A percentile compares a stretch with the other conserved stretches of the same genome.
Evolutionary conservation across 2,329 filamentous ascomycete species (phyloP).

Genomic region (Xylariaceae sp.): DNA sequence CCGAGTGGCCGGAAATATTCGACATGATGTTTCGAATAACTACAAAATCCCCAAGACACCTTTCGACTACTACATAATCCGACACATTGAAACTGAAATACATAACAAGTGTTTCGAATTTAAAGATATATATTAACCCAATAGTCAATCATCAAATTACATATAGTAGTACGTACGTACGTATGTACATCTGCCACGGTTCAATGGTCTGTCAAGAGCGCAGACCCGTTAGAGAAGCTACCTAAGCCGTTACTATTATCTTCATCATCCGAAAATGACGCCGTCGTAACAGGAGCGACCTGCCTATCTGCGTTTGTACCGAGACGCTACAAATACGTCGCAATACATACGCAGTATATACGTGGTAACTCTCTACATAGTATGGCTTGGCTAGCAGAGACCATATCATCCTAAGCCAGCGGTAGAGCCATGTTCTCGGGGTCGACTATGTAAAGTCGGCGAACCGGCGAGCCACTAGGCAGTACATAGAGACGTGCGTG

Average conservation of each 20-base stretch:
- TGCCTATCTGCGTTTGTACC: neutral
- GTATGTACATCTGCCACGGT: too few species aligned
- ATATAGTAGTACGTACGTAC: too few species aligned
- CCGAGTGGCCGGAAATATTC: constrained; percentile 19
- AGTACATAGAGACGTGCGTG: neutral
- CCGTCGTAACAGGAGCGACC: neutral
- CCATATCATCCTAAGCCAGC: neutral
- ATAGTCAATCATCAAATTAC: too few species aligned
- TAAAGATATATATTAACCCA: neutral
- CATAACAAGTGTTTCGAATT: neutral
- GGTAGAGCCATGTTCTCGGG: neutral
- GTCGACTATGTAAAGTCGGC: neutral
- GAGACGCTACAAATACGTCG: too few species aligned
- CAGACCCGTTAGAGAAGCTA: neutral
- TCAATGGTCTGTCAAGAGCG: neutral
- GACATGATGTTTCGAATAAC: constrained; percentile 25
- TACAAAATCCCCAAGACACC: constrained; percentile 17
- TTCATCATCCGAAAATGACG: constrained; percentile 14
- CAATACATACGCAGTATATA: too few species aligned
- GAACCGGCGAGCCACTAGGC: neutral
- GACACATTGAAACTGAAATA: neutral
- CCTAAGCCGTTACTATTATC: neutral
- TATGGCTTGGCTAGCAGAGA: neutral
- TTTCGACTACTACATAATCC: constrained; percentile 7
- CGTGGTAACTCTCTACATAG: too few species aligned